Evolutionary conservation across 352 stramenopile species (phyloP), one percentile per base, ranked within the genome.

Genomic region (Pilasporangium apinafurcum): DNA sequence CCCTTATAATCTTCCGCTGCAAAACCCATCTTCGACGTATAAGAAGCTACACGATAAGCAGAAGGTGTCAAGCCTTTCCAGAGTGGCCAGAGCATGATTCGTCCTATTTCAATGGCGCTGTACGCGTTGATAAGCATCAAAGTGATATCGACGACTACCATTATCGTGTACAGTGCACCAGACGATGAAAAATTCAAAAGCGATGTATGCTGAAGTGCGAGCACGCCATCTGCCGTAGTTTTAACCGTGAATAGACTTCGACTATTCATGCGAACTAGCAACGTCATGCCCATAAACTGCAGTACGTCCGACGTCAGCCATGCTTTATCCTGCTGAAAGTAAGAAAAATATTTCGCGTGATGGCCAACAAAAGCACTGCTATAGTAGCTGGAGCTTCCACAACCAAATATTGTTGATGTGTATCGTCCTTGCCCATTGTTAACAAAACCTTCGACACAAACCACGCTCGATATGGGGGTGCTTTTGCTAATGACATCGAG

Each of bases 401-500:
- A 78, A 17, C 66, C 66, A 40, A 59, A 75, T 24, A 68, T 50
- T 17, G 44, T 43, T 4, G 56, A 16, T 28, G 38, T 58, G 40
- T 75, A 60, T 16, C 21, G 24, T 2, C 53, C 56, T 2, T 45
- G 16, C 4, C 56, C 63, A 24, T 45, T 59, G 5, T 43, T 46
- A 24, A 65, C 25, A 27, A 86, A 75, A 4, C 59, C 69, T 37
- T 80, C 67, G 29, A 82, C 65, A 33, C 73, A 86, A 4, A 71
- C 56, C 21, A 75, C 49, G 1, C 39, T 40, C 1, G 48, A 68
- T 5, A 78, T 44, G 5, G 69, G 73, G 1, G 53, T 51, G 27
- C 73, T 82, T 44, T 65, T 66, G 57, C 65, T 70, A 51, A 86
- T 72, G 24, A 86, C 67, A n/a, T 66, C 45, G 0, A 86, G 46